Conservation (phyloP, 163 green algal species). For the Chloromonas sp. region DNA sequence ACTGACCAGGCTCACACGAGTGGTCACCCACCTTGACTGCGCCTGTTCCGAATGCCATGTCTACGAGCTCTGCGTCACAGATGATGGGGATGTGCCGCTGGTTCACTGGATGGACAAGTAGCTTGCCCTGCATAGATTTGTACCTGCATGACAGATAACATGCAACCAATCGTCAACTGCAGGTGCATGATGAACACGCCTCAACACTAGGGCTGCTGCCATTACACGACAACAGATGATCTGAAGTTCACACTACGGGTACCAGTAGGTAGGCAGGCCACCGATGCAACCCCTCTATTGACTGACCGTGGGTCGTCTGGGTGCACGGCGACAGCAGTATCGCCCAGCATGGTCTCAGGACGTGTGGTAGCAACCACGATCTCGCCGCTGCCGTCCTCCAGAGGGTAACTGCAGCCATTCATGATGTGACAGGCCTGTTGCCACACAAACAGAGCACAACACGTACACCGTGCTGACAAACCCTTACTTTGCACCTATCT, state of each 20-base stretch:
- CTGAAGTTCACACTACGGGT: background rate
- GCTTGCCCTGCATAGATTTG: slow-evolving; percentile 19
- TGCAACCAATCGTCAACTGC: too few relatives aligned
- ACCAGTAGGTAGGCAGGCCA: background rate
- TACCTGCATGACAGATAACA: slow-evolving; percentile 9
- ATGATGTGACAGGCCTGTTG: too few relatives aligned
- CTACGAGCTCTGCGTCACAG: slow-evolving; percentile 88
- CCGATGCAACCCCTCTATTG: too few relatives aligned
- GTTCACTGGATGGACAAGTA: slow-evolving; percentile 83
- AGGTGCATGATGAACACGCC: too few relatives aligned
- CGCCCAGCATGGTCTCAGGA: slow-evolving; percentile 96
- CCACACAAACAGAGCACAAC: too few relatives aligned
- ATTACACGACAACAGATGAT: too few relatives aligned
- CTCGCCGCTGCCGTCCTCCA: slow-evolving; percentile 76
- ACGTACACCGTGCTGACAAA: too few relatives aligned
- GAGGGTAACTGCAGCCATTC: slow-evolving; percentile 56
- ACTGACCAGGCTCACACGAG: too few relatives aligned
- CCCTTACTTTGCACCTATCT: too few relatives aligned
- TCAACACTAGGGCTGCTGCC: too few relatives aligned
- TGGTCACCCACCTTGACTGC: slow-evolving; percentile 67
- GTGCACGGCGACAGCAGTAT: slow-evolving; percentile 94
- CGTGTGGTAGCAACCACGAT: slow-evolving; percentile 96
- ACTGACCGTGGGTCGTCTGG: slow-evolving; percentile 74
- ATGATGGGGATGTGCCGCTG: slow-evolving; percentile 91
- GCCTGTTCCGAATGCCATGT: slow-evolving; percentile 94